Conservation (phyloP, 805 yeast genomes). For the Wickerhamiella kurtzmanii region DNA sequence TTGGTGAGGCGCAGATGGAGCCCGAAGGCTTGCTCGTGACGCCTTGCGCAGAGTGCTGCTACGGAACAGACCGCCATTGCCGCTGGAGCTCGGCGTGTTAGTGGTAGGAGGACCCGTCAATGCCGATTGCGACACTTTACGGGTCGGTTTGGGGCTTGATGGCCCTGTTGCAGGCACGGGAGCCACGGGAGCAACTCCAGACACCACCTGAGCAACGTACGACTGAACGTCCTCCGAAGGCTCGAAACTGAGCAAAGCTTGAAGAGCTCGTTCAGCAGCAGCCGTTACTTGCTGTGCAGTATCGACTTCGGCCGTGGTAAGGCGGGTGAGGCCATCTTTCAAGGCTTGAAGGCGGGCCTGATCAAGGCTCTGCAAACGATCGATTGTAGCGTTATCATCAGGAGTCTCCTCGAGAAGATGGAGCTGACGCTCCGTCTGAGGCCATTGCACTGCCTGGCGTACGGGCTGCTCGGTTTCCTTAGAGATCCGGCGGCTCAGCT, state of each 20-base stretch:
- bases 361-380: constrained; percentile 35
- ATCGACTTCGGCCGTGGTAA: constrained; percentile 48
- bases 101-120: neutral
- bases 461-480: constrained; percentile 28
- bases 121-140: constrained; percentile 1
- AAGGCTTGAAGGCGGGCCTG: constrained; percentile 42
- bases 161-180: neutral
- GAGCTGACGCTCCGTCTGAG: constrained; percentile 21
- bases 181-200: constrained; percentile 16
- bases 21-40: constrained; percentile 11
- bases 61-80: neutral
- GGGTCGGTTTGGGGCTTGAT: neutral
- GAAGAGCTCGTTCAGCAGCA: constrained; percentile 50
- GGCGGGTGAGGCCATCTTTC: constrained; percentile 53
- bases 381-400: constrained; percentile 34
- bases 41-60: constrained; percentile 8
- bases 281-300: constrained; percentile 32
- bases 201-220: constrained; percentile 31
- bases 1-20: constrained; percentile 4
- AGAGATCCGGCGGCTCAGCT: constrained; percentile 27
- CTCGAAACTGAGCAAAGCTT: constrained; percentile 48
- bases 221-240: constrained; percentile 48
- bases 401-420: constrained; percentile 2
- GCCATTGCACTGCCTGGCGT: constrained; percentile 30
- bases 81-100: neutral